Evolutionary conservation across 352 stramenopile species (phyloP), one percentile per base, ranked within the genome.

Genomic region (Globisporangium lucens): DNA sequence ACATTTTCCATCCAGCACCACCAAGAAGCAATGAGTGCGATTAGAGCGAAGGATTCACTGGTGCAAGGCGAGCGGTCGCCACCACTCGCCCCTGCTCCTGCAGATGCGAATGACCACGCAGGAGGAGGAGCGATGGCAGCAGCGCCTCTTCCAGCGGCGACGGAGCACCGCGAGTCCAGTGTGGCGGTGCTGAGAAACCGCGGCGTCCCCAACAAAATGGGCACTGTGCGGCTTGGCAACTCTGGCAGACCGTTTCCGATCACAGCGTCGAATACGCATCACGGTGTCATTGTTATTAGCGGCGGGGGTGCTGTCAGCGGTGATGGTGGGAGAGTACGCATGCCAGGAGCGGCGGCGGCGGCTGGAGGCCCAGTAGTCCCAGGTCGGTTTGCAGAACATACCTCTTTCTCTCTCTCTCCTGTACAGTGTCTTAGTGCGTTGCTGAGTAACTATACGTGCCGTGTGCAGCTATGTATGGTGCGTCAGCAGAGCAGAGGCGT

Each of bases 191-290:
- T 92, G 52, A 66, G 62, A 5, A 75, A 75, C 5, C 68, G 79
- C 7, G 63, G 75, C 4, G 61, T 85, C 59, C 72, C 75, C 46
- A 58, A 70, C 4, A 62, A 75, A 38, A 89, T 90, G 78, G 83
- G 80, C 0, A 75, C 59, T 24, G 60, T 91, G 41, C 81, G 78
- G 2, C 64, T 91, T 5, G 83, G 83, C 9, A 68, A 77, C 4
- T 86, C 83, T 2, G 78, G 80, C 1, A 72, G 77, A 8, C 70
- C 80, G 30, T 77, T 86, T 0, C 67, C 74, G 38, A 73, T 76
- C 27, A 4, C 24, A 10, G 4, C 52, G 2, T 30, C 52, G 8
- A n/a, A 12, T 17, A 12, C 17, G 4, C 55, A 12, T 22, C 30
- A 47, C 6, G 55, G 33, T 27, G 7, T 5, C 7, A 27, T 20